Base-by-base conservation (phyloP, 352 stramenopile species). In the Hyaloperonospora brassicae region DNA sequence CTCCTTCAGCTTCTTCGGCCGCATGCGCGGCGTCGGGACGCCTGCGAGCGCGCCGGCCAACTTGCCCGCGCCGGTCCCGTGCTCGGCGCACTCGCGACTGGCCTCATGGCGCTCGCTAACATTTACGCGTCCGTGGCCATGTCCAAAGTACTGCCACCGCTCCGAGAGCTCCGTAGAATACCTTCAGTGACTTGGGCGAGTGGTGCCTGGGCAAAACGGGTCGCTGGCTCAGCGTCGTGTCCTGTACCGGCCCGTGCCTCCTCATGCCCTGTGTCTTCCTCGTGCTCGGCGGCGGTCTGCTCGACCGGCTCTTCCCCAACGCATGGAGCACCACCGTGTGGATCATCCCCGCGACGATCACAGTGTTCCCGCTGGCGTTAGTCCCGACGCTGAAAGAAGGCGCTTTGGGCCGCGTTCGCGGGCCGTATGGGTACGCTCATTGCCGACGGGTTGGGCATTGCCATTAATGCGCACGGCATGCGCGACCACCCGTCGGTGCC, bases 21-120 rank as follows among this genome's bases (percentile, higher is more conserved):
- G 64, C 35, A 76, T 87, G 58, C 85, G 73, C 59, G 77, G 77
- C 46, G 71, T 88, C 47, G 78, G 78, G 12, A 84, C 75, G 38
- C 64, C 86, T n/a, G n/a, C n/a, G n/a, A 73, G 73, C 53, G 83
- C 86, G 72, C 75, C 78, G 2, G 70, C 60, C 22, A 88, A 88
- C 61, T 82, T 44, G 70, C 77, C 0, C 77, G 76, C 1, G 73
- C 76, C 6, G 73, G 73, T 1, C 70, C 70, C 7, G 41, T 66
- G 11, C 61, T 79, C 25, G 76, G 63, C 4, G 68, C 59, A 13
- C 38, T 75, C 13, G 73, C 66, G 2, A 68, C 68, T 5, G 35
- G 75, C 0, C 83, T 87, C 61, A 86, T 86, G 76, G 76, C 71
- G 0, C 48, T 74, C 31, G 70, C 73, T 59, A 86, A 86, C 62